These are phyloP conservation scores for Microdochium paspali DNA, from an alignment of 2,329 filamentous ascomycete genomes.

Conservation along the genomic window DNA sequence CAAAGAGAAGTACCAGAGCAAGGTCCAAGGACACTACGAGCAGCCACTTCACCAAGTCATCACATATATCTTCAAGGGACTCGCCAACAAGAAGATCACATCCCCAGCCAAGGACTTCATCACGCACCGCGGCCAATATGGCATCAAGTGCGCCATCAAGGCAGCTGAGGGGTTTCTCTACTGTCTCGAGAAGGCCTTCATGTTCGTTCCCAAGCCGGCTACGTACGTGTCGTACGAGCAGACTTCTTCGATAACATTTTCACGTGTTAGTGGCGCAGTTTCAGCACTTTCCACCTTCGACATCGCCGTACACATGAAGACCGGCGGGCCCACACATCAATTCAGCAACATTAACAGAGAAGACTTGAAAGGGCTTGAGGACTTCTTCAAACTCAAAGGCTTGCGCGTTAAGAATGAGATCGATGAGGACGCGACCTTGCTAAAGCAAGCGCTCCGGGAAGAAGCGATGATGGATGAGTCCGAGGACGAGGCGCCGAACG, in stretches of 20 bases:
- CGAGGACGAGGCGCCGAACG: slow-evolving; percentile 69
- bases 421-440: slow-evolving; percentile 75
- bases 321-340: slow-evolving; percentile 76
- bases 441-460: slow-evolving; percentile 75
- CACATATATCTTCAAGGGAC: slow-evolving; percentile 86
- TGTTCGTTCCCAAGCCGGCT: slow-evolving; percentile 97
- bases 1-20: slow-evolving; percentile 78
- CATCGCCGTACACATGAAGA: slow-evolving; percentile 87
- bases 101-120: slow-evolving; percentile 90
- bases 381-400: slow-evolving; percentile 93
- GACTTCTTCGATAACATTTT: slow-evolving; percentile 86
- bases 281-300: slow-evolving; percentile 94
- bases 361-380: slow-evolving; percentile 91
- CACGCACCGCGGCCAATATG: slow-evolving; percentile 86
- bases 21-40: slow-evolving; percentile 82
- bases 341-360: slow-evolving; percentile 99
- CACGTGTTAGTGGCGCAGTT: slow-evolving; percentile 85
- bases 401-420: slow-evolving; percentile 98
- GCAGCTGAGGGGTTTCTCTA: slow-evolving; percentile 96
- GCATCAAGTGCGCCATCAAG: slow-evolving; percentile 99
- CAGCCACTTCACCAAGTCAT: slow-evolving; percentile 89
- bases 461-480: slow-evolving; percentile 77
- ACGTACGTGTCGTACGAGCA: slow-evolving; percentile 97
- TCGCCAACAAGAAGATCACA: slow-evolving; percentile 91
- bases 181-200: slow-evolving; percentile 95